Evolutionary conservation across 352 stramenopile species (phyloP), one percentile per base, ranked within the genome.

Genomic region (Globisporangium cylindrosporum): DNA sequence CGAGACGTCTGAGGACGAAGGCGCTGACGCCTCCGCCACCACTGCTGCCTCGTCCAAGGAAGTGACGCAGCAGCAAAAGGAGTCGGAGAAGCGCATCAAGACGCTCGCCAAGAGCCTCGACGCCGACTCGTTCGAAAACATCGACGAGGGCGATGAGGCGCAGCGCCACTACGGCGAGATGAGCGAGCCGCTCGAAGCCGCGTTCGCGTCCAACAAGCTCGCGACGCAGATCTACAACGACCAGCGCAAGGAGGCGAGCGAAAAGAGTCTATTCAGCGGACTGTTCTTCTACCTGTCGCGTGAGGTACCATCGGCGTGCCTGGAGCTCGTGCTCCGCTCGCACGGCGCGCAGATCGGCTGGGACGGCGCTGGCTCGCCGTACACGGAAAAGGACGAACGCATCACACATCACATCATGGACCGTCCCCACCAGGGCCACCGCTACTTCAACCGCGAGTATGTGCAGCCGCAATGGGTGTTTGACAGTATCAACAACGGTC

Each of bases 391-490:
- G 64, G 97, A 98, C 76, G 66, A 90, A 34, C 84, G 82, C 43
- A 98, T 99, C 70, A 99, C 98, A 49, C 98, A 99, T 84, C 94
- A 99, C 76, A 75, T 99, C 60, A 92, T 98, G 72, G 97, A 99
- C 74, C 90, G 97, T 25, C 93, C 92, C 12, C 94, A 97, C 62
- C 89, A 98, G 38, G 89, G 90, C 15, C 80, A 95, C 64, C 88
- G 78, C 4, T 94, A 95, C 77, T 94, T 94, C 51, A 93, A 86
- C 71, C 87, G 96, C 72, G 98, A 99, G 79, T 99, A 98, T 71
- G 87, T 99, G 53, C 98, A 99, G 84, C 98, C 98, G 41, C 98
- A 99, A 78, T 99, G 98, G 98, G 84, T 99, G 27, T 97, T 99
- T 60, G 98, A 99, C 84, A 97, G 86, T 34, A 86, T 98, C 34